A percentile compares a stretch with the other conserved stretches of the same genome.
phyloP scores from a whole-genome alignment of 352 stramenopile species.

The Globisporangium cylindrosporum region DNA sequence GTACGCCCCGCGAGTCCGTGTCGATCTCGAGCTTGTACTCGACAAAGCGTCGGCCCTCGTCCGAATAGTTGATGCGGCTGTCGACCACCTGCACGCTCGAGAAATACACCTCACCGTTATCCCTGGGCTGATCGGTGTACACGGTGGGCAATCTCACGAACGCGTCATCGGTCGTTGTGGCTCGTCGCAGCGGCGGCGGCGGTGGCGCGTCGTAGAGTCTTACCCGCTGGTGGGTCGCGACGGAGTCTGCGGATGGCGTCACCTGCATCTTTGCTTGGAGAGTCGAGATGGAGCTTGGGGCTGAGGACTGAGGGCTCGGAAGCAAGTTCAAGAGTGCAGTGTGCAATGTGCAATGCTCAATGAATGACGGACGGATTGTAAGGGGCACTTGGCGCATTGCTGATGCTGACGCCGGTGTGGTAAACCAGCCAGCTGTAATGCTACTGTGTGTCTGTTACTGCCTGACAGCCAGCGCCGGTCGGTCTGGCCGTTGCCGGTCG shows the following conservation, averaged over 20 bases:
- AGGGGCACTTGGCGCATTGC: neutral
- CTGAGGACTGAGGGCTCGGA: neutral
- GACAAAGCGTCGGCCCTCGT: conserved; percentile 27
- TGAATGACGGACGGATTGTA: neutral
- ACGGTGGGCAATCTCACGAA: neutral
- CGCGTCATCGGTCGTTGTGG: neutral
- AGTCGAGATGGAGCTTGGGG: neutral
- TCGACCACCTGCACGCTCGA: conserved; percentile 15
- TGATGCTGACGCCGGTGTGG: neutral
- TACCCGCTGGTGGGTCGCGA: neutral
- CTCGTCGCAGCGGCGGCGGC: neutral
- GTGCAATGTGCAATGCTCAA: no score
- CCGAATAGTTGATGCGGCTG: conserved; percentile 17
- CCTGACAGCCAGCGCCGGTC: conserved; percentile 1
- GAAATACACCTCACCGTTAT: conserved; percentile 12
- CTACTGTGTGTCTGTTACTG: conserved; percentile 1
- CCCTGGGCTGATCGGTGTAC: conserved; percentile 1
- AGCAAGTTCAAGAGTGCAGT: neutral
- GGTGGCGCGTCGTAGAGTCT: conserved; percentile 13
- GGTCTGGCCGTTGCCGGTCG: neutral
- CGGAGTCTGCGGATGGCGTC: neutral
- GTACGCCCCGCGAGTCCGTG: conserved; percentile 34
- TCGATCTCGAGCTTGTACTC: conserved; percentile 57
- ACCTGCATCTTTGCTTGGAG: conserved; percentile 6
- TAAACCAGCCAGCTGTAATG: neutral